Percentiles rank a stretch among this genome's conserved stretches.
These are phyloP conservation scores for Delphinella strobiligena DNA, from an alignment of 2,329 filamentous ascomycete species.

Conservation along the genomic window DNA sequence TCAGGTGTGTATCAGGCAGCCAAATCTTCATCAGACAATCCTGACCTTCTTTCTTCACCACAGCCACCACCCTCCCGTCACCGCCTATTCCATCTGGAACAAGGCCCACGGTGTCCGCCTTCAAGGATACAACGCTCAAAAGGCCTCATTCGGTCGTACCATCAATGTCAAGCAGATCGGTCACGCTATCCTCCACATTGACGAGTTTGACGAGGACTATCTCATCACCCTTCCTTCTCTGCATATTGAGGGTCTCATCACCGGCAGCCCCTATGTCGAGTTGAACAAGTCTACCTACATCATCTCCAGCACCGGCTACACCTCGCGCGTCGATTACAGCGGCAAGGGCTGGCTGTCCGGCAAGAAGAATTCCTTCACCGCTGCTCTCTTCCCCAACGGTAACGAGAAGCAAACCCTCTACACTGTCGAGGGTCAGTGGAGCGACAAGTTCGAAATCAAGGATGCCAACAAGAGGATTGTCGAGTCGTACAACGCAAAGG, in stretches of 20 bases:
- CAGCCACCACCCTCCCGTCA: constrained; percentile 84
- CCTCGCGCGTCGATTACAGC: constrained; percentile 81
- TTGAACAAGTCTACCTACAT: constrained; percentile 79
- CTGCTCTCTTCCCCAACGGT: constrained; percentile 56
- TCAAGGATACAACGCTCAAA: constrained; percentile 88
- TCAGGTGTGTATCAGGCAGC: constrained; percentile 48
- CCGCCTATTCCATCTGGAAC: constrained; percentile 88
- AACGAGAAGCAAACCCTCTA: constrained; percentile 65
- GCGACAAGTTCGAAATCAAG: constrained; percentile 66
- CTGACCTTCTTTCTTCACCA: neutral
- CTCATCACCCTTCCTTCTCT: constrained; percentile 83
- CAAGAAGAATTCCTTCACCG: constrained; percentile 86
- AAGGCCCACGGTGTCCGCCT: constrained; percentile 63
- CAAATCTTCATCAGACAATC: neutral
- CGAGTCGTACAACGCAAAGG: constrained; percentile 35
- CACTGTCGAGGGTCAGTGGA: constrained; percentile 86
- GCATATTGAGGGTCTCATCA: constrained; percentile 88
- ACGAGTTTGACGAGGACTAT: constrained; percentile 57
- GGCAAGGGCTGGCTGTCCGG: constrained; percentile 91
- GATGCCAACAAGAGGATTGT: constrained; percentile 43
- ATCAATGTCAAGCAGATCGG: constrained; percentile 75
- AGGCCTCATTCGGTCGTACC: constrained; percentile 84
- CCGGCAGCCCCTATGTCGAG: constrained; percentile 78
- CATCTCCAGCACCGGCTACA: constrained; percentile 72
- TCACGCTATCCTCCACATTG: constrained; percentile 71